A percentile compares a stretch with the other conserved stretches of the same genome.
phyloP scores from a whole-genome alignment of 805 yeast species.

The Suhomyces canberraensis region DNA sequence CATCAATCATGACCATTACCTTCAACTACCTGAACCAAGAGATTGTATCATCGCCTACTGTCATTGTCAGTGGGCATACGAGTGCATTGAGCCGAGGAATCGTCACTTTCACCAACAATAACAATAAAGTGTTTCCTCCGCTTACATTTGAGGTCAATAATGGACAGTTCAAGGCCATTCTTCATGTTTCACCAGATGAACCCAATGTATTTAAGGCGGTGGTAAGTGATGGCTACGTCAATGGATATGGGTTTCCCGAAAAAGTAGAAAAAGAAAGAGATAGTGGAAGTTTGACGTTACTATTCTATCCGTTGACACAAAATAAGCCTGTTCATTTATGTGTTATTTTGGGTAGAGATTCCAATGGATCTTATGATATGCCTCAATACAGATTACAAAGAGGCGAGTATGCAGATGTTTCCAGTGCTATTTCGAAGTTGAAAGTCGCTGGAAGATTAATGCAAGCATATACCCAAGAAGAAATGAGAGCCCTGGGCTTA shows the following conservation, averaged over 20 bases:
- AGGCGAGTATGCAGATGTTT: constrained; percentile 63
- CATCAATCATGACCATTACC: constrained; percentile 15
- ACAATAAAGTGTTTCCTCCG: constrained; percentile 54
- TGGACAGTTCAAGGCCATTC: constrained; percentile 70
- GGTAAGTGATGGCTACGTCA: constrained; percentile 39
- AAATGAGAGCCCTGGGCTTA: constrained; percentile 74
- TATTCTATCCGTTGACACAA: constrained; percentile 48
- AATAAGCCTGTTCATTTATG: constrained; percentile 83
- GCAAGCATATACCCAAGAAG: constrained; percentile 91
- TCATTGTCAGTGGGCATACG: constrained; percentile 33
- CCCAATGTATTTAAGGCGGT: constrained; percentile 52
- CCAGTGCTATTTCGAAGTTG: constrained; percentile 68
- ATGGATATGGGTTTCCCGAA: constrained; percentile 23
- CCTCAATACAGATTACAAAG: constrained; percentile 46
- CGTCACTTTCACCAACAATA: constrained; percentile 31
- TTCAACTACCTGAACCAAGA: constrained; percentile 35
- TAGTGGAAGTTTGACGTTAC: constrained; percentile 19
- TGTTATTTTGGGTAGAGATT: constrained; percentile 71
- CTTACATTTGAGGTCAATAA: constrained; percentile 65
- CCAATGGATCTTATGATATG: constrained; percentile 67
- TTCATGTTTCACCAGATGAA: constrained; percentile 67
- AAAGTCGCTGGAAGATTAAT: constrained; percentile 81
- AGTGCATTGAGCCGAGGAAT: constrained; percentile 20
- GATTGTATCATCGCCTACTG: constrained; percentile 39
- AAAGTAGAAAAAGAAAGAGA: constrained; percentile 20